Base-by-base conservation (phyloP, 495 filamentous ascomycete genomes). In the Talaromyces wortmannii region DNA sequence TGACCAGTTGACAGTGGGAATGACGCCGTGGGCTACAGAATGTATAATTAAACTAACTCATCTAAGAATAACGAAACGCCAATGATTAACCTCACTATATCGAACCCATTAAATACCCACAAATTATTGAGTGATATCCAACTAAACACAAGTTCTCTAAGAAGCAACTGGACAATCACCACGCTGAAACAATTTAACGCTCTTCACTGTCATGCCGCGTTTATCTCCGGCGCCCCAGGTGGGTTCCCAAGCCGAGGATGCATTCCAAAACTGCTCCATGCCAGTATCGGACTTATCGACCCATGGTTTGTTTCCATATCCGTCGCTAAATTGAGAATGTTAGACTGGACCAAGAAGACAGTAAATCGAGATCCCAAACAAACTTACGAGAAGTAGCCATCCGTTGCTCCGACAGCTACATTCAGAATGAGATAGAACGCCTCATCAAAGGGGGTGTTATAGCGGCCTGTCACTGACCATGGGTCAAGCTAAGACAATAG, bases 371-470 rank as follows among this genome's bases (percentile, higher is more conserved):
- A 42, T n/a, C 29, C 8, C 17, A 7, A 31, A 4, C 17, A 11
- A 4, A 8, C 45, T 48, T 50, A 55, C 64, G 87, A 66, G 62
- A 92, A 94, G 87, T 87, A 92, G 17, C 88, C 89, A 57, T 91
- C 92, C 10, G 86, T 91, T 46, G 83, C 81, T 15, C 89, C 89
- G 36, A 94, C 88, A 18, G 83, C 89, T 8, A 94, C 76, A 57
- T 91, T 91, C 52, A 94, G 57, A 53, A 94, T 88, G 16, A 94
- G 77, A 54, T 87, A 92, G 65, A 94, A 94, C 16, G 77, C 70
- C 60, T 89, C 77, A 63, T 94, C 89, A 61, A 94, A 94, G 0
- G 89, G 89, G 0, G 89, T 86, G 56, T 81, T 77, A 23, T 74
- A 58, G 17, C 52, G 31, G n/a, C 52, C 52, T 7, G 83, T 87